Evolutionary conservation across 2,329 filamentous ascomycete species (phyloP).

Genomic region (Thielaviopsis euricoi): DNA sequence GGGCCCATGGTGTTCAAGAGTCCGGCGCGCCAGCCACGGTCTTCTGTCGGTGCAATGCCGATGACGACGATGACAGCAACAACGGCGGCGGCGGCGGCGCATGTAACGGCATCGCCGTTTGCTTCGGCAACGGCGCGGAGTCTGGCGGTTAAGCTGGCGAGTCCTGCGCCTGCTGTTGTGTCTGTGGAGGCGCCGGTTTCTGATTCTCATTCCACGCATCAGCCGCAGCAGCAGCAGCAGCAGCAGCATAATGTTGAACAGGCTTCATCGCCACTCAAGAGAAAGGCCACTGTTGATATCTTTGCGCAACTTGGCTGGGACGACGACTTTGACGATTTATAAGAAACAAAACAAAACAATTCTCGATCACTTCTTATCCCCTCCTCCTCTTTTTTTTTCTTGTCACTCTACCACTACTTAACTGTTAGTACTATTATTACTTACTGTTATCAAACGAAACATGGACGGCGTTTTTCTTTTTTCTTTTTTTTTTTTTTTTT

Average conservation of each 20-base stretch:
- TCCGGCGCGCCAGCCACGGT: neutral
- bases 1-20: constrained; percentile 9
- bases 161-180: neutral
- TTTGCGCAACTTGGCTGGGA: constrained; percentile 43
- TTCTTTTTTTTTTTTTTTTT: neutral
- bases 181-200: too few relatives aligned
- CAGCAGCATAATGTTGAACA: neutral
- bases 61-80: neutral
- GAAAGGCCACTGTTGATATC: constrained; percentile 18
- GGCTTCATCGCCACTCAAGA: constrained; percentile 1
- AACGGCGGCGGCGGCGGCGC: neutral
- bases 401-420: too few relatives aligned
- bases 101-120: constrained; percentile 6
- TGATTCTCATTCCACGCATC: too few relatives aligned
- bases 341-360: too few relatives aligned
- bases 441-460: neutral
- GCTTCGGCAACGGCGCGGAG: constrained; percentile 8
- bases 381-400: neutral
- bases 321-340: constrained; percentile 34
- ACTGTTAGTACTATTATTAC: too few relatives aligned
- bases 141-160: constrained; percentile 5
- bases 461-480: neutral
- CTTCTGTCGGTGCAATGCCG: neutral
- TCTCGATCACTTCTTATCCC: neutral
- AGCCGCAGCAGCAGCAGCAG: too few relatives aligned